Evolutionary conservation across 257 asterid species (phyloP).

Genomic region (Pogostemon cablin): DNA sequence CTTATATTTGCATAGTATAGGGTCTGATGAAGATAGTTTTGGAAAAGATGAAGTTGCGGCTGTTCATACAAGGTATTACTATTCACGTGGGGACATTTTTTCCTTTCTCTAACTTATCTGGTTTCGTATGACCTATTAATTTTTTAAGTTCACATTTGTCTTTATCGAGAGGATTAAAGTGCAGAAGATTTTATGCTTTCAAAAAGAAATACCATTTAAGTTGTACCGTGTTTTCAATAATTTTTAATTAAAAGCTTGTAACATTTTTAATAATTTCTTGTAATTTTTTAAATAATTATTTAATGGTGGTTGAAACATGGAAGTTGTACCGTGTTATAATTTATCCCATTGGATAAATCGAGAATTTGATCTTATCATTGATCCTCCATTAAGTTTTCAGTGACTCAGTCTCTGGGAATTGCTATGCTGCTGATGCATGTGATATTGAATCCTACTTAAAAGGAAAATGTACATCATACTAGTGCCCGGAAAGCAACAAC

Average conservation of each 20-base stretch:
- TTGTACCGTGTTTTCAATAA: too few species aligned
- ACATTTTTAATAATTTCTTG: too few species aligned
- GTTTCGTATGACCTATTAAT: slow-evolving; percentile 21
- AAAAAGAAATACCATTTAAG: too few species aligned
- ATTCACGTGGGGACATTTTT: neutral
- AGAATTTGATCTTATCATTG: neutral
- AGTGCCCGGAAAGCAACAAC: slow-evolving; percentile 10
- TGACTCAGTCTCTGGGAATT: slow-evolving; percentile 2
- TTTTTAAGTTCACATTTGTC: slow-evolving; percentile 13
- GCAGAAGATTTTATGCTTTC: slow-evolving; percentile 8
- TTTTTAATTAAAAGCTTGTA: too few species aligned
- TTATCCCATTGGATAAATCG: neutral
- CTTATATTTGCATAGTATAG: slow-evolving; percentile 89
- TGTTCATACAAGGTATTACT: slow-evolving; percentile 79
- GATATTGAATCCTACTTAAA: neutral
- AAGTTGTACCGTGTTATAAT: slow-evolving; percentile 5
- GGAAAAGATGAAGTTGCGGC: slow-evolving; percentile 97
- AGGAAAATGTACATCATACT: slow-evolving; percentile 15
- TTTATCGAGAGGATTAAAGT: slow-evolving; percentile 10
- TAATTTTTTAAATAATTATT: neutral
- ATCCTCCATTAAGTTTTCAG: slow-evolving; percentile 2
- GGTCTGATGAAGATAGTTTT: slow-evolving; percentile 94
- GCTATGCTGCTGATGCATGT: slow-evolving; percentile 10
- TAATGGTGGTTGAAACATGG: slow-evolving; percentile 14
- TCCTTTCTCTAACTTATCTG: slow-evolving; percentile 17